Percentiles rank a stretch among this genome's conserved stretches.
Conservation (phyloP, 2,329 filamentous ascomycete genomes). For the Phyllosticta capitalensis region DNA sequence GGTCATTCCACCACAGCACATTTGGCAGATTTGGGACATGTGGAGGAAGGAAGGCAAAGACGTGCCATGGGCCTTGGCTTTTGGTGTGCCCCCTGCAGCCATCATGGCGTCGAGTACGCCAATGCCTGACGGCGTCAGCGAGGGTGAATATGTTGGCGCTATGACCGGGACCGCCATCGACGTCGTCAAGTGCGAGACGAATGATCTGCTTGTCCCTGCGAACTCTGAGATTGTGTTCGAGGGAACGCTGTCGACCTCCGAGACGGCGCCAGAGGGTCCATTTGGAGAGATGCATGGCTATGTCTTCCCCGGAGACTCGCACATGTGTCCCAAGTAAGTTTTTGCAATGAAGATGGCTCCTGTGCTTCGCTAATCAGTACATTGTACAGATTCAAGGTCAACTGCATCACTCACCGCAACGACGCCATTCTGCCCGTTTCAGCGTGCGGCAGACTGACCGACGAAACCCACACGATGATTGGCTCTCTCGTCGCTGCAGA, state of each 20-base stretch:
- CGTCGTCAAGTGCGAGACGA: constrained; percentile 45
- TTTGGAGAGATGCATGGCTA: constrained; percentile 40
- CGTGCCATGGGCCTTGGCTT: constrained; percentile 38
- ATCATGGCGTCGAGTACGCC: constrained; percentile 33
- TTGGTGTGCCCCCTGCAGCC: constrained; percentile 42
- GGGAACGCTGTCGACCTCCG: constrained; percentile 37
- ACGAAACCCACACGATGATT: constrained; percentile 38
- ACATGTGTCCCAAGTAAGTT: constrained; percentile 30
- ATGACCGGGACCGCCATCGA: constrained; percentile 38
- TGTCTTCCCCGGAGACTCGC: constrained; percentile 34
- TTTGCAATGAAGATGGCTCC: background rate
- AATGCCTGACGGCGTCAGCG: constrained; percentile 38
- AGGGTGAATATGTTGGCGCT: constrained; percentile 41
- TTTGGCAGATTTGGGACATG: constrained; percentile 37
- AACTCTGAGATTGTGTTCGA: constrained; percentile 44
- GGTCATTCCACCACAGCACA: constrained; percentile 39
- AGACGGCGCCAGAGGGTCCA: constrained; percentile 38
- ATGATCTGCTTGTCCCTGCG: constrained; percentile 40
- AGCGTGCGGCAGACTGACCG: constrained; percentile 32
- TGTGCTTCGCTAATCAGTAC: background rate
- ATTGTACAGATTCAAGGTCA: constrained; percentile 23
- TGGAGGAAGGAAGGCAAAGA: constrained; percentile 39
- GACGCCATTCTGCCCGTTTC: constrained; percentile 41
- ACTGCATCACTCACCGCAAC: constrained; percentile 40
- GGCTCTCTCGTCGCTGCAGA: constrained; percentile 36